Base-by-base conservation (phyloP, 2,329 filamentous ascomycete genomes). In the Clonostachys rosea region DNA sequence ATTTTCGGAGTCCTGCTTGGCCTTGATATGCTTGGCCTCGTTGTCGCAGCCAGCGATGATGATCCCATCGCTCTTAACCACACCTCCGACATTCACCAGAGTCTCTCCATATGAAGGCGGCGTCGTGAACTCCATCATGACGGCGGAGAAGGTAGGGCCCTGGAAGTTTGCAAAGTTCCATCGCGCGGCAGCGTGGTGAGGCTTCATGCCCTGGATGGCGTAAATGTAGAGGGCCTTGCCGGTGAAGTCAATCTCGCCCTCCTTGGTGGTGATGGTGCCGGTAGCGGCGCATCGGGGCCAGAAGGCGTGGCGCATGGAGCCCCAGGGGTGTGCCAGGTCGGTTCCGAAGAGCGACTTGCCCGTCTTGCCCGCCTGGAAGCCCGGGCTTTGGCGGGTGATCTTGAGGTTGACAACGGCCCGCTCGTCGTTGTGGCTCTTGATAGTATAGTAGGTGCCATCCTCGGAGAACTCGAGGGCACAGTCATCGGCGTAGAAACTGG, bases 141-240 rank as follows among this genome's bases (percentile, higher is more conserved):
- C 71, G 30, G 91, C 92, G 30, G 91, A 94, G 71, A 90, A 87
- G 17, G 76, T 89, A 18, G 90, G 86, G 13, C 89, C 86, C 65
- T 97, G 91, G 74, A 96, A 96, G 70, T 91, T 83, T 67, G 82
- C 78, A 73, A 96, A 99, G 70, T 94, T 96, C 94, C 94, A 99
- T 53, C 81, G 83, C 33, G 88, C 84, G 51, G 92, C 91, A 50
- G 91, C 88, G 65, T 99, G 95, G 67, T 99, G 94, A 39, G 94
- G 94, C 79, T 99, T 99, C 92, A 97, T 97, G 65, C 91, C 94
- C 72, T 97, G 94, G 44, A 97, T 73, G 39, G 90, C 91, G 66
- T 94, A 87, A 55, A 86, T 77, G 69, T 91, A 92, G 59, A 95
- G 74, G 34, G 84, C 91, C 52, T 76, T 81, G 48, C 92, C 92